Percentiles rank a stretch among this genome's conserved stretches.
phyloP scores from a whole-genome alignment of 768 basidiomycete genomes.

The Hygrophoropsis aurantiaca region DNA sequence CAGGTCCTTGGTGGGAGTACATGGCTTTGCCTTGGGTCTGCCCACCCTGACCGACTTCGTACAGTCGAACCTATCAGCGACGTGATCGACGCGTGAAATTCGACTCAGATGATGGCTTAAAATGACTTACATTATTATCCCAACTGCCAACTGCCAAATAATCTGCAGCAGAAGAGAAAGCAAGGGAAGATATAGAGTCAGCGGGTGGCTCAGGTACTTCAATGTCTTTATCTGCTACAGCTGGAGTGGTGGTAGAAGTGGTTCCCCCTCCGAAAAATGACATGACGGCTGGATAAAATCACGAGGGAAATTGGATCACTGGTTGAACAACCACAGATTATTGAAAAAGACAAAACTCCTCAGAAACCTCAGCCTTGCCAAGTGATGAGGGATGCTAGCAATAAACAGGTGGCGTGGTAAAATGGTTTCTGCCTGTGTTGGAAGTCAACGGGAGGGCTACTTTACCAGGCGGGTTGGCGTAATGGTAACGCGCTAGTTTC shows the following conservation, averaged over 20 bases:
- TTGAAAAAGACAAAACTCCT: too few relatives aligned
- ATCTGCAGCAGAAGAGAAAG: slow-evolving; percentile 84
- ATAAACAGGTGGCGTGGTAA: slow-evolving; percentile 12
- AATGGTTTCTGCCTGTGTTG: neutral
- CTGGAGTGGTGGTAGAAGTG: slow-evolving; percentile 33
- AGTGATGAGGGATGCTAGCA: neutral
- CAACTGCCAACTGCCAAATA: slow-evolving; percentile 92
- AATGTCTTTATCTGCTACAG: slow-evolving; percentile 68
- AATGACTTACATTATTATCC: slow-evolving; percentile 78
- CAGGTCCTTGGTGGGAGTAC: slow-evolving; percentile 89
- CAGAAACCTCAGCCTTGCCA: neutral
- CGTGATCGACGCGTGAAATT: slow-evolving; percentile 12
- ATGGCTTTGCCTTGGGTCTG: slow-evolving; percentile 88
- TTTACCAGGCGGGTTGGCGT: slow-evolving; percentile 51
- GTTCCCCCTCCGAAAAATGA: slow-evolving; percentile 41
- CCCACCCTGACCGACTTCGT: slow-evolving; percentile 80
- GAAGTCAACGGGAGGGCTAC: too few relatives aligned
- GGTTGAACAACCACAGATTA: too few relatives aligned
- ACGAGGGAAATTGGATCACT: too few relatives aligned
- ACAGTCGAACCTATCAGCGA: slow-evolving; percentile 76
- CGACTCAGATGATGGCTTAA: neutral
- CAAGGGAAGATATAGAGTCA: slow-evolving; percentile 83
- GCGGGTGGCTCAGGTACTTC: slow-evolving; percentile 79
- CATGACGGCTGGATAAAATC: slow-evolving; percentile 24
- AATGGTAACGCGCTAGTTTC: slow-evolving; percentile 69